Conservation (phyloP, 352 stramenopile species). For the Globisporangium takayamanum region DNA sequence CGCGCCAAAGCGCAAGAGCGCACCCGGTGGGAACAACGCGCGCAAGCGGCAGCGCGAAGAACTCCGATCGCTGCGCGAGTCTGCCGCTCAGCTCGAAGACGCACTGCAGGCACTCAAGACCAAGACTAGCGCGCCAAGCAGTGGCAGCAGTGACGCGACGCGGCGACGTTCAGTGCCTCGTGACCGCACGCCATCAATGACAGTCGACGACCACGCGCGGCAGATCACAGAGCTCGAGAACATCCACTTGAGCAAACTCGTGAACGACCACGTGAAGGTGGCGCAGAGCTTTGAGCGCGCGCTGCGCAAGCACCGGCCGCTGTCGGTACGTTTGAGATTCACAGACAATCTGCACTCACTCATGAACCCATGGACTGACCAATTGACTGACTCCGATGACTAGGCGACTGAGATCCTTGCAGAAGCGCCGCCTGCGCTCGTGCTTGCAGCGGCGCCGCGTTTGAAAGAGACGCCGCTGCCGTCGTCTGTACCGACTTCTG, state of each 20-base stretch:
- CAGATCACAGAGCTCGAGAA: conserved; percentile 10
- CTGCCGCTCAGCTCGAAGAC: background rate
- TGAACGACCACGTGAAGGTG: conserved; percentile 22
- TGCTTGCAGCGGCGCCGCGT: background rate
- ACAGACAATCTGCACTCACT: too few species aligned
- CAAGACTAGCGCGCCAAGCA: background rate
- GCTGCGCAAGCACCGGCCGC: conserved; percentile 15
- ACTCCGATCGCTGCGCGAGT: conserved; percentile 2
- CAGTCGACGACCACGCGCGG: background rate
- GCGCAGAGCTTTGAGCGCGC: conserved; percentile 17
- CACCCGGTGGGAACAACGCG: conserved; percentile 5
- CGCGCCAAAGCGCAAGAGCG: background rate
- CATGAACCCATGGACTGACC: background rate
- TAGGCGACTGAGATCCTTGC: background rate
- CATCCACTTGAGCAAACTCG: conserved; percentile 20
- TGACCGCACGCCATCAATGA: too few species aligned
- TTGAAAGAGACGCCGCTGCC: background rate
- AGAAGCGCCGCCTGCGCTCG: background rate
- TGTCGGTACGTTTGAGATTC: conserved; percentile 8
- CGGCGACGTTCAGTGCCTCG: background rate
- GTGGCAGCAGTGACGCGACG: background rate
- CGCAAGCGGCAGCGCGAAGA: conserved; percentile 12
- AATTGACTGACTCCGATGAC: background rate
- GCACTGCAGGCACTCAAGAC: conserved; percentile 1
- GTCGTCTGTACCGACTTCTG: background rate